Evolutionary conservation across 1,284 basidiomycete species (phyloP).

Genomic region (Uromyces viciae-fabae): DNA sequence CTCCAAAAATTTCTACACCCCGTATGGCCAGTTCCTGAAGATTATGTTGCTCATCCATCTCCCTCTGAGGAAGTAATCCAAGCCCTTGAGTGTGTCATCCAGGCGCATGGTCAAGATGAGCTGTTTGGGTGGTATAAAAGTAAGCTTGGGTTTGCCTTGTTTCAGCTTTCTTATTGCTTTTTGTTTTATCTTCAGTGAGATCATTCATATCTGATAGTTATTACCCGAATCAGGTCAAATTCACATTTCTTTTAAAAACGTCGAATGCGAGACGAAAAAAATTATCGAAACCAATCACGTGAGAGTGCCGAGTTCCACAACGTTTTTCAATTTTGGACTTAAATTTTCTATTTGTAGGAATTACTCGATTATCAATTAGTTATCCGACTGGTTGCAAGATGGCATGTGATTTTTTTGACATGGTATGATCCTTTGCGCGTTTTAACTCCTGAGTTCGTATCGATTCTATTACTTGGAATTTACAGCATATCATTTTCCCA

Average conservation of each 20-base stretch:
- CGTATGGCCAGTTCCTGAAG: conserved; percentile 23
- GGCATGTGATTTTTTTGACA: conserved; percentile 38
- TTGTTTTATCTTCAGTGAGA: background rate
- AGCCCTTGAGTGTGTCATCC: conserved; percentile 4
- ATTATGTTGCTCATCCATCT: background rate
- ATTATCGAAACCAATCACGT: background rate
- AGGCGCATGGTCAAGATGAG: conserved; percentile 17
- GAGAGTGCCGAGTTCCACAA: background rate
- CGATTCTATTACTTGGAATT: background rate
- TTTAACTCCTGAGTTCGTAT: conserved; percentile 22
- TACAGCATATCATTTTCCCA: background rate
- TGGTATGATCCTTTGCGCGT: conserved; percentile 39
- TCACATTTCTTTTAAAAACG: background rate
- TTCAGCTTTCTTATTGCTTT: background rate
- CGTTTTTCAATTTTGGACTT: too few relatives aligned
- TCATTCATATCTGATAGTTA: background rate
- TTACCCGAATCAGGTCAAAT: conserved; percentile 2
- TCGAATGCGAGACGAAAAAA: conserved; percentile 19
- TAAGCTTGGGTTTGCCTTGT: background rate
- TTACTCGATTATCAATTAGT: conserved; percentile 11
- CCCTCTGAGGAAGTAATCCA: conserved; percentile 1
- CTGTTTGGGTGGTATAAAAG: conserved; percentile 40
- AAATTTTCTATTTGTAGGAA: too few relatives aligned
- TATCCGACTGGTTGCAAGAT: conserved; percentile 27
- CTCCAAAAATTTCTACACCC: conserved; percentile 28